Conservation (phyloP, 192 early-diverging fungal genomes). For the Gigaspora rosea region DNA sequence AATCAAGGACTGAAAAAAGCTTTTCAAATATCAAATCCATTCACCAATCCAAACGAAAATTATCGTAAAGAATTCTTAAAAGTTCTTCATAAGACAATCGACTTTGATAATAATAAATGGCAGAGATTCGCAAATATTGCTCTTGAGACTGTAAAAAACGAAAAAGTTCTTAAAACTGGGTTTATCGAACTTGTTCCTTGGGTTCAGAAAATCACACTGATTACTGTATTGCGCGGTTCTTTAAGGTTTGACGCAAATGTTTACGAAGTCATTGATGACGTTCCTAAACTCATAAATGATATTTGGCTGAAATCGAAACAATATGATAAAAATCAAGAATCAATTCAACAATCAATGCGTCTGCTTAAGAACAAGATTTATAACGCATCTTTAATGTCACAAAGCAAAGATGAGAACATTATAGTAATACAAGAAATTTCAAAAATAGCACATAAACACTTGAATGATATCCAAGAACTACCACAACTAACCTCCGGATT, state of each 20-base stretch:
- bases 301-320: not conserved
- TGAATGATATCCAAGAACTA: not conserved
- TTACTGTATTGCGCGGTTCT: not conserved
- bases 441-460: not conserved
- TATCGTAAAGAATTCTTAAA: not conserved
- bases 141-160: not conserved
- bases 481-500: not conserved
- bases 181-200: not conserved
- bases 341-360: not conserved
- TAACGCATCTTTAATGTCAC: not conserved
- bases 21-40: conserved; percentile 22
- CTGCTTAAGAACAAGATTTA: not conserved
- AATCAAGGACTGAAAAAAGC: not conserved
- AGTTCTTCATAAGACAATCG: not conserved
- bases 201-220: conserved; percentile 1
- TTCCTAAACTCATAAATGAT: not conserved
- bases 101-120: not conserved
- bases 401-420: not conserved
- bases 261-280: not conserved
- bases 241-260: not conserved
- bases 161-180: not conserved
- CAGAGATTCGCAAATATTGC: not conserved
- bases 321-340: not conserved
- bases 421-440: not conserved
- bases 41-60: not conserved